Percentiles rank a stretch among this genome's conserved stretches.
phyloP scores from a whole-genome alignment of 1,139 yeast genomes.

The Zygotorulaspora mrakii region DNA sequence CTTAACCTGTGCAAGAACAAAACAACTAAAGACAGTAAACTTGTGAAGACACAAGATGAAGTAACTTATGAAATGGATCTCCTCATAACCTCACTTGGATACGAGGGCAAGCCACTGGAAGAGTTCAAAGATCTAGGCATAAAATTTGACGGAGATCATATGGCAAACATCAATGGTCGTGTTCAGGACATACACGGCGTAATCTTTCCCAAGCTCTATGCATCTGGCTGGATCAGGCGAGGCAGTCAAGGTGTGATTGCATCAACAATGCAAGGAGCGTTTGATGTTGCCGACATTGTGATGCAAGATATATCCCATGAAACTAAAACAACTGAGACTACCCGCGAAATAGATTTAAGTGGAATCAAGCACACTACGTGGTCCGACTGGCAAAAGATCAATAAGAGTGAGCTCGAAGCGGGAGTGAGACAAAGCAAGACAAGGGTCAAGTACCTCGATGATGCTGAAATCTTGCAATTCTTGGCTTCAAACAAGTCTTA shows the following conservation, averaged over 20 bases:
- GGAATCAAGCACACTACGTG: constrained; percentile 49
- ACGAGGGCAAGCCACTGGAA: constrained; percentile 59
- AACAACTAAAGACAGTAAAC: constrained; percentile 39
- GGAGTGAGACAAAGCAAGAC: constrained; percentile 52
- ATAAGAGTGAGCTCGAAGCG: constrained; percentile 47
- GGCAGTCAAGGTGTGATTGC: constrained; percentile 94
- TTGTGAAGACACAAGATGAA: constrained; percentile 35
- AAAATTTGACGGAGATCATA: constrained; percentile 56
- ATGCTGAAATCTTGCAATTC: constrained; percentile 15
- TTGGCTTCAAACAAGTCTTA: neutral
- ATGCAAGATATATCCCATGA: constrained; percentile 46
- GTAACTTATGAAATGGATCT: constrained; percentile 54
- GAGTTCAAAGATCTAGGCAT: constrained; percentile 54
- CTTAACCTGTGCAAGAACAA: constrained; percentile 33
- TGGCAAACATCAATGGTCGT: constrained; percentile 62
- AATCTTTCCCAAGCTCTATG: constrained; percentile 55
- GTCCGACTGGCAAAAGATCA: constrained; percentile 68
- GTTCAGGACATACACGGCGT: constrained; percentile 40
- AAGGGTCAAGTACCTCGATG: constrained; percentile 37
- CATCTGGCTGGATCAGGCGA: constrained; percentile 88
- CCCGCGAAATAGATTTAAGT: constrained; percentile 35
- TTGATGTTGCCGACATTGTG: constrained; percentile 66
- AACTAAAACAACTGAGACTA: constrained; percentile 20
- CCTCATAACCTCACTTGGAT: constrained; percentile 83
- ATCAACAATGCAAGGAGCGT: constrained; percentile 82